Base-by-base conservation (phyloP, 2,329 filamentous ascomycete genomes). In the Coleophoma eucalyptorum region DNA sequence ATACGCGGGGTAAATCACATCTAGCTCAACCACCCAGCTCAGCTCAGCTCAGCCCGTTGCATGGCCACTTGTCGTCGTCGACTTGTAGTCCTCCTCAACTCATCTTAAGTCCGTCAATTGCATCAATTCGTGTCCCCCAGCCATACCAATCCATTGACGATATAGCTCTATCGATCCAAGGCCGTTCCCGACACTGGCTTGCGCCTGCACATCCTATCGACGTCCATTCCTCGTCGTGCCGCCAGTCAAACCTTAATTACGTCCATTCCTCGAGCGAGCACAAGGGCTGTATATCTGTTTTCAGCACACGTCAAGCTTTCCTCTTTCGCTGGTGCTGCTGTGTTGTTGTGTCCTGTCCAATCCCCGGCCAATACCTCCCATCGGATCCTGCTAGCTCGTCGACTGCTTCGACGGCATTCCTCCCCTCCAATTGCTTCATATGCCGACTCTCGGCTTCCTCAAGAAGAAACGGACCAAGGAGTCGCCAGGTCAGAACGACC, bases 391-490 rank as follows among this genome's bases (percentile, higher is more conserved):
- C 57, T 56, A 53, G 50, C 56, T 52, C 55, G 55, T 56, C 58
- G 60, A 59, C 55, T 44, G 55, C 58, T 61, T 59, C 52, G 45
- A 55, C 53, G 58, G 50, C 53, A 56, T 54, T 52, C 35, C 16
- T 18, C 35, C 16, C 35, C 48, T 48, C 44, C 51, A 53, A 59
- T 58, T 59, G 53, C 58, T 63, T 62, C 63, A 61, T 67, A 97
- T 99, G 94, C 94, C 92, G 85, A 89, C 83, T 72, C 83, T 97
- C 78, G 90, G 90, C 72, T 91, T 97, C 69, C 84, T 97, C 69
- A 97, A 97, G 83, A 97, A 96, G 83, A 96, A 96, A 82, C 87
- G 91, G 83, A 96, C 91, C 75, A 95, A 91, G 83, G 91, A 97
- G 77, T 88, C 84, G 65, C 76, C 75, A 65, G 80, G 78, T 68